These are phyloP conservation scores for Petunia axillaris DNA, from an alignment of 257 asterid species.

Conservation along the genomic window DNA sequence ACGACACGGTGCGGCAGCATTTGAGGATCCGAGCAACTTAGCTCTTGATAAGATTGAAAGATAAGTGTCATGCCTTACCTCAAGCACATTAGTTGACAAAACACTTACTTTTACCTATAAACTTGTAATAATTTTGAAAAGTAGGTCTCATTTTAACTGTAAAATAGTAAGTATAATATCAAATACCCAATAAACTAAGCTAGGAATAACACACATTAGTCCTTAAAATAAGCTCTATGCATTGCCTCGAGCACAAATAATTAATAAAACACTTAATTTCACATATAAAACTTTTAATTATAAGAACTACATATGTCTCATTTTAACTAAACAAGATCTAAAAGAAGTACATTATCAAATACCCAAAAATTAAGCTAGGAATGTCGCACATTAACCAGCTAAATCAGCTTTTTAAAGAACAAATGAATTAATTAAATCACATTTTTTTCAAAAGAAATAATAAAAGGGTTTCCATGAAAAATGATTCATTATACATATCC, in stretches of 20 bases:
- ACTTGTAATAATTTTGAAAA: background rate
- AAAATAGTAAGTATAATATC: background rate
- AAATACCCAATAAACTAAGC: background rate
- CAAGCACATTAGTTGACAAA: background rate
- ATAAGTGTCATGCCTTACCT: background rate
- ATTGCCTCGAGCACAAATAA: too few relatives aligned
- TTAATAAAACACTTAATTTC: too few relatives aligned
- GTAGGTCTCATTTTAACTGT: background rate
- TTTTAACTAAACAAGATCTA: background rate
- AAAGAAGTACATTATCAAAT: background rate
- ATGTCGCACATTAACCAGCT: background rate
- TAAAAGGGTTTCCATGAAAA: background rate
- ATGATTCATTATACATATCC: background rate
- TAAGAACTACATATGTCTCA: too few relatives aligned
- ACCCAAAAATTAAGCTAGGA: background rate
- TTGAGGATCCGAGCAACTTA: too few relatives aligned
- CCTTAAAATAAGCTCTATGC: too few relatives aligned
- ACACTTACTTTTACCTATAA: background rate
- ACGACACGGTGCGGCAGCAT: too few relatives aligned
- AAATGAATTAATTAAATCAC: background rate
- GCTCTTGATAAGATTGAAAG: background rate
- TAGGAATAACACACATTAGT: background rate
- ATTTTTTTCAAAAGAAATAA: background rate
- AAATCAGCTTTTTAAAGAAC: background rate
- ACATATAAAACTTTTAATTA: too few relatives aligned